phyloP scores from a whole-genome alignment of 768 basidiomycete genomes.

The Podaxis mareebaensis region DNA sequence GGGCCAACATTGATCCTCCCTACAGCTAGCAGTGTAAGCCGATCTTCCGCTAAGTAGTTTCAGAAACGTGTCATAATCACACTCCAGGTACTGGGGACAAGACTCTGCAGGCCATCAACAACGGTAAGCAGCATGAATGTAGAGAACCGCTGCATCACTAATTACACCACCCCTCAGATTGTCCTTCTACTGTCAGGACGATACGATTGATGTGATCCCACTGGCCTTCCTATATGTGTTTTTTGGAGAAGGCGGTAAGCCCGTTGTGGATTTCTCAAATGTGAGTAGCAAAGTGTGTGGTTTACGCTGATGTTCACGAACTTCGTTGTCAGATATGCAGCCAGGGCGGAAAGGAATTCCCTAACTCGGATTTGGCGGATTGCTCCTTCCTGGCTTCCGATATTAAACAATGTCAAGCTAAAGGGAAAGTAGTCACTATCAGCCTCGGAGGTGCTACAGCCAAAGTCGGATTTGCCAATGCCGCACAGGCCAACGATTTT shows the following conservation, averaged over 20 bases:
- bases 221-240: slow-evolving; percentile 62
- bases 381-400: slow-evolving; percentile 62
- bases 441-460: slow-evolving; percentile 62
- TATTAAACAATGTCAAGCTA: slow-evolving; percentile 65
- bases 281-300: slow-evolving; percentile 30
- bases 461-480: slow-evolving; percentile 53
- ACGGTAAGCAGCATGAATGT: slow-evolving; percentile 25
- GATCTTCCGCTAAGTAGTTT: neutral
- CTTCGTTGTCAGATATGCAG: slow-evolving; percentile 51
- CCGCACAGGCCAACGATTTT: slow-evolving; percentile 52
- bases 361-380: slow-evolving; percentile 62
- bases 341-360: slow-evolving; percentile 45
- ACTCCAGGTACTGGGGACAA: slow-evolving; percentile 42
- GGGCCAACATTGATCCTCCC: neutral
- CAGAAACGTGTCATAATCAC: neutral
- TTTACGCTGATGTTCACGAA: neutral
- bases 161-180: slow-evolving; percentile 29
- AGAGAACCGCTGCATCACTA: neutral
- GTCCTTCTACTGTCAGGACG: slow-evolving; percentile 64
- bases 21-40: slow-evolving; percentile 39
- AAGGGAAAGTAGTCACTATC: slow-evolving; percentile 55
- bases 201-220: slow-evolving; percentile 61
- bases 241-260: slow-evolving; percentile 59
- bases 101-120: slow-evolving; percentile 39
- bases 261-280: slow-evolving; percentile 63